Evolutionary conservation across 345 rosid genomes (phyloP).

Genomic region (Boechera stricta): DNA sequence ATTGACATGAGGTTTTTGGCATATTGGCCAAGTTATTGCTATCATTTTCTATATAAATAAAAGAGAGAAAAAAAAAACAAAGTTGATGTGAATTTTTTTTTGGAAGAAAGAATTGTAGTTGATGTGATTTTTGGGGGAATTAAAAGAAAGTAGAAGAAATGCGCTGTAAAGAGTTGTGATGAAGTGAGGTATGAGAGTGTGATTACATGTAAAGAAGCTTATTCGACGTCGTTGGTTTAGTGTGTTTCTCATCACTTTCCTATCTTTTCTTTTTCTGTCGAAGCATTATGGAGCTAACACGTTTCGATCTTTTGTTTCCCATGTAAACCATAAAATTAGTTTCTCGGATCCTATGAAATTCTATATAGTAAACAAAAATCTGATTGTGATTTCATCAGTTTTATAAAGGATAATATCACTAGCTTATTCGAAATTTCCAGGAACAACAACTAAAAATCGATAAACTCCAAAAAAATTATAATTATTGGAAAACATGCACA

Average conservation of each 20-base stretch:
- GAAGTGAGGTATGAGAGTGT: constrained; percentile 42
- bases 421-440: not conserved
- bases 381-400: not conserved
- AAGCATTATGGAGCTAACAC: constrained; percentile 39
- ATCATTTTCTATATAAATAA: not conserved
- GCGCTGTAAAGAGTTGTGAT: constrained; percentile 41
- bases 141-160: constrained; percentile 33
- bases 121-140: constrained; percentile 30
- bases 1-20: constrained; percentile 45
- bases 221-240: constrained; percentile 30
- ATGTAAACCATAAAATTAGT: not conserved
- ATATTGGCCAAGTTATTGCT: constrained; percentile 32
- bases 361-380: not conserved
- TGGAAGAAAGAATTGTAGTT: not conserved
- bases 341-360: not conserved
- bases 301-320: constrained; percentile 23
- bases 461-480: not conserved
- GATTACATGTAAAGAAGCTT: constrained; percentile 46
- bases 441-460: not conserved
- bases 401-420: not conserved
- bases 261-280: constrained; percentile 34
- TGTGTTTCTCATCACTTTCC: constrained; percentile 40
- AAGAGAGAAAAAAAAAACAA: not conserved
- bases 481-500: not conserved
- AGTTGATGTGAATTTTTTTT: constrained; percentile 35